A percentile compares a stretch with the other conserved stretches of the same genome.
phyloP scores from a whole-genome alignment of 2,329 filamentous ascomycete genomes.

The Claviceps arundinis region DNA sequence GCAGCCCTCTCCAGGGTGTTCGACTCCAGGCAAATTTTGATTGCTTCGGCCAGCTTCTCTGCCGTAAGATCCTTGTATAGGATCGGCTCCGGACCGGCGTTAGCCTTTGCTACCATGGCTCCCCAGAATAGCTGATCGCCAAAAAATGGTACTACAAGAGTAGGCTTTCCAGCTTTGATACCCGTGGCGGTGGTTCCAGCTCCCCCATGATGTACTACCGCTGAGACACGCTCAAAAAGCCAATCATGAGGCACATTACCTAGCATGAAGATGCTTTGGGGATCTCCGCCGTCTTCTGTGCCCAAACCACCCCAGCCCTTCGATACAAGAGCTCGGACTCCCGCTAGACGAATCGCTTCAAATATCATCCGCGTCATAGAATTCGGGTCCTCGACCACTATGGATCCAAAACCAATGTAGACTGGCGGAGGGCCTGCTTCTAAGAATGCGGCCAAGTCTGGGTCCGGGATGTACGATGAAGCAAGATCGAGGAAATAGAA shows the following conservation, averaged over 20 bases:
- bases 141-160: slow-evolving; percentile 76
- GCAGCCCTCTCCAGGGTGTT: slow-evolving; percentile 43
- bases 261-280: slow-evolving; percentile 68
- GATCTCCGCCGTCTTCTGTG: slow-evolving; percentile 54
- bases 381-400: slow-evolving; percentile 65
- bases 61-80: slow-evolving; percentile 54
- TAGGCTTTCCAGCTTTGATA: slow-evolving; percentile 68
- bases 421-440: slow-evolving; percentile 57
- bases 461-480: slow-evolving; percentile 50
- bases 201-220: slow-evolving; percentile 77
- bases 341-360: slow-evolving; percentile 51
- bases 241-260: slow-evolving; percentile 82
- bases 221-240: slow-evolving; percentile 65
- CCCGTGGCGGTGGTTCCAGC: slow-evolving; percentile 84
- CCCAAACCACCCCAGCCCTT: slow-evolving; percentile 84
- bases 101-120: slow-evolving; percentile 57
- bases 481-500: slow-evolving; percentile 65
- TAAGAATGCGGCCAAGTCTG: slow-evolving; percentile 53
- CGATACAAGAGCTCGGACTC: slow-evolving; percentile 67
- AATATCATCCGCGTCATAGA: slow-evolving; percentile 60
- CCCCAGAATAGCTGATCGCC: slow-evolving; percentile 80
- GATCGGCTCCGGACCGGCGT: slow-evolving; percentile 58
- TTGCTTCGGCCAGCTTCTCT: slow-evolving; percentile 51
- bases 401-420: slow-evolving; percentile 57
- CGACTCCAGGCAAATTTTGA: slow-evolving; percentile 45